Conservation (phyloP, 345 rosid genomes). For the Linum trigynum region DNA sequence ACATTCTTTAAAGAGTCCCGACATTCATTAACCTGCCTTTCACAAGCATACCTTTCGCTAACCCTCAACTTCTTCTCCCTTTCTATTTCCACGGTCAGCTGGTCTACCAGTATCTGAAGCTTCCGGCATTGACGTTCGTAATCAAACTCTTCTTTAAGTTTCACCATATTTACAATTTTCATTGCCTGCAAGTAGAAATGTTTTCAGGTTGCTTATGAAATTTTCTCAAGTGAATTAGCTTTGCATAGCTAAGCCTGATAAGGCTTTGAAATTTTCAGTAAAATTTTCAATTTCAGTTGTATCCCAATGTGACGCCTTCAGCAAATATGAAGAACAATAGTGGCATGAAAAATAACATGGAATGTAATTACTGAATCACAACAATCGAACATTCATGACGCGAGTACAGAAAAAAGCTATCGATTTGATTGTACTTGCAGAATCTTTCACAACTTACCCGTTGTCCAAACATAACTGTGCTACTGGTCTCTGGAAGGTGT, state of each 20-base stretch:
- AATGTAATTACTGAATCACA: too few relatives aligned
- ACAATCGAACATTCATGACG: too few relatives aligned
- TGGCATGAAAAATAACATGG: too few relatives aligned
- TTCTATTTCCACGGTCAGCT: slow-evolving; percentile 78
- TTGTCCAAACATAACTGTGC: slow-evolving; percentile 93
- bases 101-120: slow-evolving; percentile 73
- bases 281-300: too few relatives aligned
- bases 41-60: slow-evolving; percentile 40
- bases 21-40: slow-evolving; percentile 47
- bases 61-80: slow-evolving; percentile 65
- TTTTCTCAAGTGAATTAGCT: too few relatives aligned
- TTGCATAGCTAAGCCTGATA: too few relatives aligned
- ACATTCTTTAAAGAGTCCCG: slow-evolving; percentile 37
- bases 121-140: slow-evolving; percentile 83
- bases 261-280: too few relatives aligned
- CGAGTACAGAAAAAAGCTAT: background rate
- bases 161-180: slow-evolving; percentile 85
- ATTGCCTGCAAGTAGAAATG: slow-evolving; percentile 55
- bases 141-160: slow-evolving; percentile 91
- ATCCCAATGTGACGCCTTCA: too few relatives aligned
- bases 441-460: slow-evolving; percentile 44
- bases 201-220: background rate
- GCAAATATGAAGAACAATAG: too few relatives aligned
- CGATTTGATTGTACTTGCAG: background rate
- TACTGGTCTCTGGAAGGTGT: slow-evolving; percentile 75